Evolutionary conservation across 2,329 filamentous ascomycete genomes (phyloP).

Genomic region (Phaeomoniella chlamydospora): DNA sequence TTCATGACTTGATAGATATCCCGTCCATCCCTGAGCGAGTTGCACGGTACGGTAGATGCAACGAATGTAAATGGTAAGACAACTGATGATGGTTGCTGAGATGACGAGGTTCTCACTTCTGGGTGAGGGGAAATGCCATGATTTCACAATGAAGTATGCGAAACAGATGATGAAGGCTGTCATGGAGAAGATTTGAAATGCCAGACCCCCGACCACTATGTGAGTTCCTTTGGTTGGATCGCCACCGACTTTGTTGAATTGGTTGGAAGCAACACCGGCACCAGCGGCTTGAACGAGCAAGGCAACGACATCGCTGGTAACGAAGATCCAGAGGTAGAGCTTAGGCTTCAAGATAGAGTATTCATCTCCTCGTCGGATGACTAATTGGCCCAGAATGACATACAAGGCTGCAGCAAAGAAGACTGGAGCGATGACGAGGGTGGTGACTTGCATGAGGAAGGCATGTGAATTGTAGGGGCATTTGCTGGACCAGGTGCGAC

Average conservation of each 20-base stretch:
- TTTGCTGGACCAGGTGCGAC: neutral
- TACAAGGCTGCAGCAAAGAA: constrained; percentile 43
- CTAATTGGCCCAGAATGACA: constrained; percentile 37
- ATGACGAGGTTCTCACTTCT: constrained; percentile 21
- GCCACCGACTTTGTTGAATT: too few relatives aligned
- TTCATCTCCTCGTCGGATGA: constrained; percentile 26
- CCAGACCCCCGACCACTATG: constrained; percentile 40
- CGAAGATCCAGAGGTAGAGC: constrained; percentile 38
- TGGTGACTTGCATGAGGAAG: constrained; percentile 47
- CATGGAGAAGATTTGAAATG: constrained; percentile 39
- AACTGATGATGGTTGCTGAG: constrained; percentile 26
- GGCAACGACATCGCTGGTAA: constrained; percentile 37
- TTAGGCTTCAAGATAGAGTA: constrained; percentile 32
- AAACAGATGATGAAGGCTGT: constrained; percentile 30
- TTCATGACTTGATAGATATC: constrained; percentile 33
- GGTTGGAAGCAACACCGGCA: constrained; percentile 34
- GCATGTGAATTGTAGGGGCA: neutral
- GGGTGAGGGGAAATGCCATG: constrained; percentile 14
- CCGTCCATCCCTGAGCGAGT: constrained; percentile 34
- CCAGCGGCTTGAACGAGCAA: constrained; percentile 40
- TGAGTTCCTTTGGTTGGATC: constrained; percentile 38
- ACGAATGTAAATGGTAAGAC: constrained; percentile 35
- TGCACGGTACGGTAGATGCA: constrained; percentile 41
- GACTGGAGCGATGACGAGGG: constrained; percentile 45
- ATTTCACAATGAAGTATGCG: constrained; percentile 24